Evolutionary conservation across 371 early-diverging fungal species (phyloP).

Genomic region (Entomophthora muscae): DNA sequence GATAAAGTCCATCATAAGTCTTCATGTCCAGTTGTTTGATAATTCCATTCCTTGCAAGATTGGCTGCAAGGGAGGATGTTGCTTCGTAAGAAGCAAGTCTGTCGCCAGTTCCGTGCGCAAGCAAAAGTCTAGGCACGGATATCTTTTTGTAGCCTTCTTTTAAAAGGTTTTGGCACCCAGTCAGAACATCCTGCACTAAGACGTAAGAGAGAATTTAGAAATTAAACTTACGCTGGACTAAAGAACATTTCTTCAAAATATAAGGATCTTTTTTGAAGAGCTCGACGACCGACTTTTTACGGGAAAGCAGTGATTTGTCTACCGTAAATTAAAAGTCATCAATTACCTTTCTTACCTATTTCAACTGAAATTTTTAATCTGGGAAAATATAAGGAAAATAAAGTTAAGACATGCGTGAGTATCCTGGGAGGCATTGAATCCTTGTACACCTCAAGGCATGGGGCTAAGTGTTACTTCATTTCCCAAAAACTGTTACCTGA

Average conservation of each 20-base stretch:
- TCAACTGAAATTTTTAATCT: background rate
- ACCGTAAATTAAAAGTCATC: background rate
- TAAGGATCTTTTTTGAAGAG: background rate
- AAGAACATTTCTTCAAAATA: background rate
- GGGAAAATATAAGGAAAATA: background rate
- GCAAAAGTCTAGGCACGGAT: background rate
- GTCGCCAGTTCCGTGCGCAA: background rate
- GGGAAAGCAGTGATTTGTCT: background rate
- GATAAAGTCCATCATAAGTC: background rate
- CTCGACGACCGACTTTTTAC: background rate
- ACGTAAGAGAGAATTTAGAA: background rate
- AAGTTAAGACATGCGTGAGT: background rate
- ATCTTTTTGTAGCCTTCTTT: background rate
- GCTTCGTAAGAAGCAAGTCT: background rate
- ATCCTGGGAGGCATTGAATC: background rate
- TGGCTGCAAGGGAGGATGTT: background rate
- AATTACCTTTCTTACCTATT: background rate
- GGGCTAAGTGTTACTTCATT: background rate
- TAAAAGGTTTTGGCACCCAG: background rate
- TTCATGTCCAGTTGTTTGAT: background rate
- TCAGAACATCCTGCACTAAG: background rate
- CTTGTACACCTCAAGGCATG: background rate
- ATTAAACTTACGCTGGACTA: background rate
- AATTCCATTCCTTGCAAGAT: background rate
- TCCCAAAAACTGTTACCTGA: constrained; percentile 10